Conservation (phyloP, 768 basidiomycete species). For the Mycena vitilis region DNA sequence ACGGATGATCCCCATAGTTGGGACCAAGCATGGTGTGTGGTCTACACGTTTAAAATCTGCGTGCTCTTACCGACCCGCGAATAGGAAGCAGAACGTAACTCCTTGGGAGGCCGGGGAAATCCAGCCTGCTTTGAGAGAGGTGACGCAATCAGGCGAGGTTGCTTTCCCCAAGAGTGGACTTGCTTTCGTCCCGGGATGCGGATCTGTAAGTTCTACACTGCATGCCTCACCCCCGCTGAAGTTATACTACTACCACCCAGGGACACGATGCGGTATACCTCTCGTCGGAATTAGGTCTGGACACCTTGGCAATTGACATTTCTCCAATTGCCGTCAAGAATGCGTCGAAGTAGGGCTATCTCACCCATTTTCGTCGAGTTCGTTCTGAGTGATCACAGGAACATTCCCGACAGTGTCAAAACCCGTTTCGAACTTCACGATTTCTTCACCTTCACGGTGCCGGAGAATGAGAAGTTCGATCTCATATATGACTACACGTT, state of each 20-base stretch:
- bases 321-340: slow-evolving; percentile 62
- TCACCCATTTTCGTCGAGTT: not conserved
- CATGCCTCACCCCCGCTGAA: not conserved
- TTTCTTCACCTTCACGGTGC: slow-evolving; percentile 63
- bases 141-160: slow-evolving; percentile 59
- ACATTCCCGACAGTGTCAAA: slow-evolving; percentile 40
- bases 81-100: slow-evolving; percentile 47
- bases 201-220: slow-evolving; percentile 47
- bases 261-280: slow-evolving; percentile 72
- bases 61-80: not conserved
- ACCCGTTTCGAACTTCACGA: slow-evolving; percentile 57
- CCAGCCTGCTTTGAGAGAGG: slow-evolving; percentile 67
- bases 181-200: slow-evolving; percentile 71
- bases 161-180: slow-evolving; percentile 55
- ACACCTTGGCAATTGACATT: slow-evolving; percentile 66
- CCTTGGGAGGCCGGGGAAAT: slow-evolving; percentile 72
- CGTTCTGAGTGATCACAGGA: not conserved
- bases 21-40: slow-evolving; percentile 35
- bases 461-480: slow-evolving; percentile 57
- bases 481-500: slow-evolving; percentile 77
- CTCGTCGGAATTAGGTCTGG: slow-evolving; percentile 58
- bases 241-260: slow-evolving; percentile 44
- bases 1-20: slow-evolving; percentile 36
- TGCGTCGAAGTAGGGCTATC: slow-evolving; percentile 19
- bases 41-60: not conserved